Evolutionary conservation across 345 rosid genomes (phyloP).

Genomic region (Garcia nutans): DNA sequence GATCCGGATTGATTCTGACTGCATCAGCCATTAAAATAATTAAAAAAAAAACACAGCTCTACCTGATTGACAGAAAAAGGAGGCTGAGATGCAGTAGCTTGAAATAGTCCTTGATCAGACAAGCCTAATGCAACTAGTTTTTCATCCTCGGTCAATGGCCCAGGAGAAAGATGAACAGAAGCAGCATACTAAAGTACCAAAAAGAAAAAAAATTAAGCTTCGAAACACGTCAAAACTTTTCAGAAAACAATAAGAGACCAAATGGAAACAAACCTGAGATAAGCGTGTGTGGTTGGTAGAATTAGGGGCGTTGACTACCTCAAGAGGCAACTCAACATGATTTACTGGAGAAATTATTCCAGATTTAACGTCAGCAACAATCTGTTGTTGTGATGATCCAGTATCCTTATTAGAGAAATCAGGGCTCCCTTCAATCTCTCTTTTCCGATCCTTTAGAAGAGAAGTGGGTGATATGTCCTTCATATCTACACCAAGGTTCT

Average conservation of each 20-base stretch:
- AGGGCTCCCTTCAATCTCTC: conserved; percentile 96
- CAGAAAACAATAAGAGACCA: conserved; percentile 1
- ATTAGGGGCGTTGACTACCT: conserved; percentile 66
- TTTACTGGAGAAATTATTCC: conserved; percentile 57
- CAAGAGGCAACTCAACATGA: conserved; percentile 70
- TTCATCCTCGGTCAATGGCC: conserved; percentile 76
- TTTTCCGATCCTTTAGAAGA: conserved; percentile 81
- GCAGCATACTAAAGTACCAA: conserved; percentile 55
- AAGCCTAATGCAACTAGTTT: conserved; percentile 66
- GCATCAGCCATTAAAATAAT: background rate
- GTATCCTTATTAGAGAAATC: conserved; percentile 93
- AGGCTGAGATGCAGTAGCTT: conserved; percentile 66
- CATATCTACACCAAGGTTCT: conserved; percentile 85
- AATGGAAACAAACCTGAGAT: conserved; percentile 63
- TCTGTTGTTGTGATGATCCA: conserved; percentile 67
- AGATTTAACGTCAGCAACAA: conserved; percentile 70
- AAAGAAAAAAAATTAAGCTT: background rate
- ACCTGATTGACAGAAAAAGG: conserved; percentile 73
- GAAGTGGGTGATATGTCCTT: conserved; percentile 86
- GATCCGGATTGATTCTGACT: background rate
- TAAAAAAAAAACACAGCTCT: background rate
- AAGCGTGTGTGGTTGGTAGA: conserved; percentile 60
- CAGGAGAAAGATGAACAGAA: conserved; percentile 61
- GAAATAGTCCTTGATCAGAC: conserved; percentile 87
- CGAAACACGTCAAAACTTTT: background rate